Evolutionary conservation across 371 early-diverging fungal species (phyloP), one percentile per base, ranked within the genome.

Genomic region (Mucor racemosus): DNA sequence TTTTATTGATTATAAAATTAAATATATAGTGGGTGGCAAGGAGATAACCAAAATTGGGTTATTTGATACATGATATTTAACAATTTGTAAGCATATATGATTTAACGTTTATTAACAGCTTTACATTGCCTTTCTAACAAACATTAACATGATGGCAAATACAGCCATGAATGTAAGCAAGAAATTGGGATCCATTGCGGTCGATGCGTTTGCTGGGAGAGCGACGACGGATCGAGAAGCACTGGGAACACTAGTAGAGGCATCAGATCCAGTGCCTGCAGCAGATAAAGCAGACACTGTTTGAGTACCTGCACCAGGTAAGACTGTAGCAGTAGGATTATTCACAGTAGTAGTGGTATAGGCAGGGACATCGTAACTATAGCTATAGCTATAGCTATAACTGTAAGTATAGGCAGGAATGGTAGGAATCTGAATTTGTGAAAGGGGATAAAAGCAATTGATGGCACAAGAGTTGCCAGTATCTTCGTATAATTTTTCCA

Each of bases 381-480:
- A 53, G 13, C 53, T 53, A 5, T 53, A 53, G 11, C 53, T 53
- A 14, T 53, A 53, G 53, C 53, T 53, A 13, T 53, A 53, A 26
- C 53, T 53, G 14, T 53, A 53, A 5, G 26, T 53, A 14, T 53
- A 53, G 21, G 53, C 53, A 31, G 53, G 53, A 14, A 55, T 40
- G 7, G 55, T 31, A 40, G 66, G 66, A 11, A 50, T 9, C 39
- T 21, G 57, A 26, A n/a, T 14, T 8, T 46, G 26, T 14, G 26
- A 17, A n/a, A 21, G 42, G 13, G 39, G 56, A 59, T 65, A 65
- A 17, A 59, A 65, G 36, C 66, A 65, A 50, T 59, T 58, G 17
- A 65, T 50, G 11, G 58, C 66, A 36, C 66, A 65, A 26, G 46
- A 41, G 9, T 56, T 64, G 19, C 65, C 65, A 35, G 65, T 64